A percentile compares a stretch with the other conserved stretches of the same genome.
Conservation (phyloP, 1,284 basidiomycete genomes). For the Rhodotorula sp. region DNA sequence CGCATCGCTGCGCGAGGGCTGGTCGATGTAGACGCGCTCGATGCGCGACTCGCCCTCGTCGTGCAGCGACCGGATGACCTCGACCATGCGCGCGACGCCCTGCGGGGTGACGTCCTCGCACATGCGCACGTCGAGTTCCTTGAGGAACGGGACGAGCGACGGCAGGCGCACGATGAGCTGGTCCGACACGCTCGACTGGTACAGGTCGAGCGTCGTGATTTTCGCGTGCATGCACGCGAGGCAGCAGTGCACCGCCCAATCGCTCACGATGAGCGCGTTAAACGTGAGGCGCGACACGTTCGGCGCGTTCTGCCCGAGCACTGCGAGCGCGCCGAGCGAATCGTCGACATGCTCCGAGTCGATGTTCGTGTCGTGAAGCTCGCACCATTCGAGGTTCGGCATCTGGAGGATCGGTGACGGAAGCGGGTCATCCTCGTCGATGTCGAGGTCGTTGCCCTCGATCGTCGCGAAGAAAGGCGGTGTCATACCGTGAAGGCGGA, state of each 20-base stretch:
- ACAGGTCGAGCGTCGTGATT: slow-evolving; percentile 23
- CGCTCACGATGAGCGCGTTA: background rate
- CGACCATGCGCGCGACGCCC: slow-evolving; percentile 38
- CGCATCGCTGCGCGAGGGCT: background rate
- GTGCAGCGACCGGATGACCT: slow-evolving; percentile 15
- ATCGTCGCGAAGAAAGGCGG: slow-evolving; percentile 24
- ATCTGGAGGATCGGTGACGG: slow-evolving; percentile 35
- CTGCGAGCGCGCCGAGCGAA: slow-evolving; percentile 5
- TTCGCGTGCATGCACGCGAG: slow-evolving; percentile 19
- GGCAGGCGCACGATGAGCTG: slow-evolving; percentile 26
- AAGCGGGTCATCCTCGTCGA: background rate
- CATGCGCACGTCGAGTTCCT: slow-evolving; percentile 23
- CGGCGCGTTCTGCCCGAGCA: slow-evolving; percentile 29
- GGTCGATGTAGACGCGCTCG: slow-evolving; percentile 19
- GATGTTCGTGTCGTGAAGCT: slow-evolving; percentile 7
- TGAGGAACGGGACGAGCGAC: slow-evolving; percentile 18
- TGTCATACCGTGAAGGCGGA: slow-evolving; percentile 2
- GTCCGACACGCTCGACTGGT: slow-evolving; percentile 24
- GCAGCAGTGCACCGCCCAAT: slow-evolving; percentile 18
- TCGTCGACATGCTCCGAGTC: slow-evolving; percentile 8
- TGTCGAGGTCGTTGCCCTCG: slow-evolving; percentile 1
- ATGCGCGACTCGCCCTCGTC: slow-evolving; percentile 20
- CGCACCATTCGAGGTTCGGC: slow-evolving; percentile 16
- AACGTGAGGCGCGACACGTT: slow-evolving; percentile 8
- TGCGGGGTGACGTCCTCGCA: slow-evolving; percentile 19